phyloP scores from a whole-genome alignment of 768 basidiomycete species.

The Lentinula lateritia region DNA sequence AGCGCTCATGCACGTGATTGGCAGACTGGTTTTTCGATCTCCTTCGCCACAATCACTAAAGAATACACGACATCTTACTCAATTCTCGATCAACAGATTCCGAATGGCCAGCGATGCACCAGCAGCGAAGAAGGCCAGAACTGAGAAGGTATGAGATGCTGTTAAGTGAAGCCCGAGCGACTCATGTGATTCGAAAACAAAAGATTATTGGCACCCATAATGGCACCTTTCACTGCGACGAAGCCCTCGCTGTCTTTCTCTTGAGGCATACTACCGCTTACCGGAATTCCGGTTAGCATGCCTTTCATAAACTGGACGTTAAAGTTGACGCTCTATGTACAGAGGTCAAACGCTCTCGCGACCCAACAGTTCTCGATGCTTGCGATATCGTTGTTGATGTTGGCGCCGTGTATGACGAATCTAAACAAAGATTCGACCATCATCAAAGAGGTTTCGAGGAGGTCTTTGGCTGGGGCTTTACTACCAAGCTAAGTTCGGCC shows the following conservation, averaged over 20 bases:
- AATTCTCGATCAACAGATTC: not conserved
- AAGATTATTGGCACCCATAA: slow-evolving; percentile 88
- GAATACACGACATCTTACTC: not conserved
- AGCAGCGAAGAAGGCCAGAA: not conserved
- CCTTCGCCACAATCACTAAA: not conserved
- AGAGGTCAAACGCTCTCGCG: slow-evolving; percentile 71
- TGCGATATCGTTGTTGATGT: slow-evolving; percentile 98
- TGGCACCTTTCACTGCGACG: slow-evolving; percentile 96
- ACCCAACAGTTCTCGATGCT: slow-evolving; percentile 62
- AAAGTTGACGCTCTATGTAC: slow-evolving; percentile 6
- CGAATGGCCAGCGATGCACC: slow-evolving; percentile 1
- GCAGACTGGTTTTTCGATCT: not conserved
- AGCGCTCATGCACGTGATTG: not conserved
- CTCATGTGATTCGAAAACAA: not conserved
- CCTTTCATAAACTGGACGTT: not conserved
- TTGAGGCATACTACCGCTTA: slow-evolving; percentile 74
- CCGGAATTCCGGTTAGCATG: slow-evolving; percentile 59
- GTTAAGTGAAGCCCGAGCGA: not conserved
- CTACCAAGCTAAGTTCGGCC: slow-evolving; percentile 87
- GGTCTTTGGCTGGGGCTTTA: slow-evolving; percentile 82
- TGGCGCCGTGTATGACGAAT: slow-evolving; percentile 84
- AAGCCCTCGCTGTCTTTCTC: slow-evolving; percentile 90
- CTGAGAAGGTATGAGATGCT: not conserved
- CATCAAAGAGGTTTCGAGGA: slow-evolving; percentile 93
- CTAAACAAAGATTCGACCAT: slow-evolving; percentile 82